These are phyloP conservation scores for Durusdinium trenchii DNA, from an alignment of 73 alveolate genomes.

Conservation along the genomic window DNA sequence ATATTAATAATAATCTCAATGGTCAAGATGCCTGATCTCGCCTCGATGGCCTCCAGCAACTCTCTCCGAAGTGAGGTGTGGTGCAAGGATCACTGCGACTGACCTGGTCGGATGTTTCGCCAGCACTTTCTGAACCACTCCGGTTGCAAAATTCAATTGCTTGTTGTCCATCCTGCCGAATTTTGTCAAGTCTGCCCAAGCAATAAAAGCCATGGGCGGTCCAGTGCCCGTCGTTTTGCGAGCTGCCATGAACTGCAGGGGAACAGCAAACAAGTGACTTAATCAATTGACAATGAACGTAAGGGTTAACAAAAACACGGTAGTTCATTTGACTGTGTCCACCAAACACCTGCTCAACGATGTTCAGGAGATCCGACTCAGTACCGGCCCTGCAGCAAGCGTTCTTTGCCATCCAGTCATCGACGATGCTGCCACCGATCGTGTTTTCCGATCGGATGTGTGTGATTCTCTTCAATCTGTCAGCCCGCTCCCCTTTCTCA, in stretches of 20 bases:
- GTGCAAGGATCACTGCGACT: neutral
- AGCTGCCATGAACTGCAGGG: neutral
- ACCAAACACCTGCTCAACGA: neutral
- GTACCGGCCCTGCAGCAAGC: neutral
- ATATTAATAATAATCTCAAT: no score
- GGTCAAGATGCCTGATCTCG: neutral
- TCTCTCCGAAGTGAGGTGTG: neutral
- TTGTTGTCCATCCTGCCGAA: neutral
- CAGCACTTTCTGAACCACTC: neutral
- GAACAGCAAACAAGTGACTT: neutral
- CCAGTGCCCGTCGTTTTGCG: neutral
- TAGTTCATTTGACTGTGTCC: neutral
- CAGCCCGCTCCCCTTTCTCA: neutral
- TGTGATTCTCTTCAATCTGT: neutral
- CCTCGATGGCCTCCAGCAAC: neutral
- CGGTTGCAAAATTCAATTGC: neutral
- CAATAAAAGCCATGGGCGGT: neutral
- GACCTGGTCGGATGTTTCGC: neutral
- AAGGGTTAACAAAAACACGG: neutral
- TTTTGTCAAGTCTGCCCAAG: neutral
- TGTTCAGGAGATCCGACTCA: neutral
- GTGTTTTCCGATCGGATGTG: neutral
- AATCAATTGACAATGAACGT: neutral
- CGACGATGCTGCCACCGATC: neutral
- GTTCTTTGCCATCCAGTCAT: neutral